phyloP scores from a whole-genome alignment of 768 basidiomycete species.

The Tricholoma terreum region DNA sequence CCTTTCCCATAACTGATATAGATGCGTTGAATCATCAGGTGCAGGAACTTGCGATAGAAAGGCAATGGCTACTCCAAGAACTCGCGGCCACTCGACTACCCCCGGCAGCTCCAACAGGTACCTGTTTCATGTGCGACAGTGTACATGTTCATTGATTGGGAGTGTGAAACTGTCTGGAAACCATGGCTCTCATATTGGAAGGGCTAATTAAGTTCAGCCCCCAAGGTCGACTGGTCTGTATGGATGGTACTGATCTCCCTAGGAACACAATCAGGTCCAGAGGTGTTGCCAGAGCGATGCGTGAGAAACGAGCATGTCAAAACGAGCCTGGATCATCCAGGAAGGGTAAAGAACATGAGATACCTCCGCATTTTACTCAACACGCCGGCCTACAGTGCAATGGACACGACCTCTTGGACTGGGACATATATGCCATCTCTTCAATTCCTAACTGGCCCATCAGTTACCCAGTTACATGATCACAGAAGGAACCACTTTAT shows the following conservation, averaged over 20 bases:
- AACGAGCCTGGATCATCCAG: not conserved
- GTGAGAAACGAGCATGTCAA: not conserved
- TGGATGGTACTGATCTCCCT: too few species aligned
- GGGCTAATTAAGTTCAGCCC: too few species aligned
- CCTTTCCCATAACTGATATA: not conserved
- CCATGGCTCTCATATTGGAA: too few species aligned
- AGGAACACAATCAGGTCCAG: not conserved
- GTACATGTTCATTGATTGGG: too few species aligned
- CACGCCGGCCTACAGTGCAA: not conserved
- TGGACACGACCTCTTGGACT: not conserved
- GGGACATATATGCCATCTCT: not conserved
- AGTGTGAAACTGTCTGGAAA: too few species aligned
- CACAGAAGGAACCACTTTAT: not conserved
- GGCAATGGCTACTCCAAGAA: not conserved
- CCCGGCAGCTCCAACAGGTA: too few species aligned
- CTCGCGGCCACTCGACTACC: too few species aligned
- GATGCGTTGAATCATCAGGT: not conserved
- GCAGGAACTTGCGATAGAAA: not conserved
- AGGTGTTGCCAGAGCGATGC: not conserved
- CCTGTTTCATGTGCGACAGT: too few species aligned
- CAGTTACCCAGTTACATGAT: not conserved
- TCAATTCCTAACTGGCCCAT: not conserved
- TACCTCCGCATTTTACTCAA: not conserved
- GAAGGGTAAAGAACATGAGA: not conserved
- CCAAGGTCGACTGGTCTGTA: too few species aligned